phyloP scores from a whole-genome alignment of 768 basidiomycete species.

The Rubroboletus pulcherrimus region DNA sequence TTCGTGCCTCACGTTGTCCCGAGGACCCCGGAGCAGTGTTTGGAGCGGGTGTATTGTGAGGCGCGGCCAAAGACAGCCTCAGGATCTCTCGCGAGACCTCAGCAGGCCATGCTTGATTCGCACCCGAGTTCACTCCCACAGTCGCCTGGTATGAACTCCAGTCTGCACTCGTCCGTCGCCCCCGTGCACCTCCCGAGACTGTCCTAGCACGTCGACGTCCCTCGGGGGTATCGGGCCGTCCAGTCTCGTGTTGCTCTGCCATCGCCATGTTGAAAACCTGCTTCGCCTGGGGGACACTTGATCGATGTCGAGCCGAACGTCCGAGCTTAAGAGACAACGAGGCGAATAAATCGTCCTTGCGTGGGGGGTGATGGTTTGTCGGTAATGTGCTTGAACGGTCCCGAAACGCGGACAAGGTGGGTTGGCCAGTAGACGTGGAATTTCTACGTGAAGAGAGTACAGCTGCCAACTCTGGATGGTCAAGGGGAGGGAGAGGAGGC shows the following conservation, averaged over 20 bases:
- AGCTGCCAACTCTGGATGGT: conserved; percentile 35
- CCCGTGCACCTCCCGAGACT: conserved; percentile 35
- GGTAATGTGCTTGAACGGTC: conserved; percentile 27
- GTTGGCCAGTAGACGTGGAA: conserved; percentile 3
- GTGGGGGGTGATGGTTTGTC: conserved; percentile 7
- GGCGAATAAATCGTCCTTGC: conserved; percentile 19
- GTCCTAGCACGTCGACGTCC: conserved; percentile 24
- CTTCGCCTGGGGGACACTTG: conserved; percentile 28
- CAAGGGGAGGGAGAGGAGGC: conserved; percentile 55
- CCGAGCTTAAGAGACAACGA: conserved; percentile 26
- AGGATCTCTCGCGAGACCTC: conserved; percentile 56
- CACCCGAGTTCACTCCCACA: conserved; percentile 26
- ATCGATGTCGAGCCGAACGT: conserved; percentile 25
- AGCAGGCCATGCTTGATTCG: conserved; percentile 51
- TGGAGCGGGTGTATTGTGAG: conserved; percentile 3
- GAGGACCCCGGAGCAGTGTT: conserved; percentile 24
- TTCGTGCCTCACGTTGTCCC: background rate
- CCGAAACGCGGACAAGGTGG: conserved; percentile 7
- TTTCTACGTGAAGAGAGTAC: conserved; percentile 21
- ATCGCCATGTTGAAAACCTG: conserved; percentile 7
- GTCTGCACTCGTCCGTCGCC: conserved; percentile 53
- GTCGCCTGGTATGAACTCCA: conserved; percentile 50
- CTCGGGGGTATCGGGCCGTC: background rate
- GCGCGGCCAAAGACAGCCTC: conserved; percentile 38
- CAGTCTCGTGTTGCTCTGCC: conserved; percentile 5